Evolutionary conservation across 2,329 filamentous ascomycete genomes (phyloP), one percentile per base, ranked within the genome.

Genomic region (Alternaria sp.): DNA sequence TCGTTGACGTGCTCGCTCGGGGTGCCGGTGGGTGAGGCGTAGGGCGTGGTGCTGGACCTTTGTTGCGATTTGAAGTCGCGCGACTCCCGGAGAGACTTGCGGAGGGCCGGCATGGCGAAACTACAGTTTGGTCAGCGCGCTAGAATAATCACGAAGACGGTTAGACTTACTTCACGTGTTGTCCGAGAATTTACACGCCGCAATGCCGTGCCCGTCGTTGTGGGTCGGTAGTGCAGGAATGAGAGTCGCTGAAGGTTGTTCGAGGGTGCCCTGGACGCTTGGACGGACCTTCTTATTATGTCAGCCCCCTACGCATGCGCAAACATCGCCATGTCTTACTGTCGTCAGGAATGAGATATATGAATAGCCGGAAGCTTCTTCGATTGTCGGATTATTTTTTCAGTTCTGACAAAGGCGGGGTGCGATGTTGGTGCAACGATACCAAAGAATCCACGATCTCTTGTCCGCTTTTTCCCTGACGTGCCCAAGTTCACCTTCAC

Each of bases 41-140:
- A 73, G 45, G 81, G 78, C 7, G 79, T 82, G 66, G 77, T 78
- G 71, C 71, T 74, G 61, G 71, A 71, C 58, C 69, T 65, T 63
- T 77, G 63, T 73, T 70, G 67, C 72, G 74, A 65, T 64, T 59
- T 59, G 62, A 62, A 65, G 65, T 67, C 65, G 65, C 65, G 65
- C 49, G 49, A 41, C 51, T 67, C 65, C 59, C 73, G 76, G 75
- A 62, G 76, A 71, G 68, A 75, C 67, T 79, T 77, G 66, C 79
- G 77, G 68, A 79, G 72, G 61, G 78, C 71, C 70, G 79, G 76
- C 78, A 79, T 80, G 68, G 72, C 74, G 72, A 70, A 67, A 71
- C 75, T 78, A 68, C 60, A 63, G 57, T 61, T 74, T 75, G 71
- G 71, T 79, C 61, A 78, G 76, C 72, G 73, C 63, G 69, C 63